phyloP scores from a whole-genome alignment of 129 eudicot species.

The Deinandra increscens region DNA sequence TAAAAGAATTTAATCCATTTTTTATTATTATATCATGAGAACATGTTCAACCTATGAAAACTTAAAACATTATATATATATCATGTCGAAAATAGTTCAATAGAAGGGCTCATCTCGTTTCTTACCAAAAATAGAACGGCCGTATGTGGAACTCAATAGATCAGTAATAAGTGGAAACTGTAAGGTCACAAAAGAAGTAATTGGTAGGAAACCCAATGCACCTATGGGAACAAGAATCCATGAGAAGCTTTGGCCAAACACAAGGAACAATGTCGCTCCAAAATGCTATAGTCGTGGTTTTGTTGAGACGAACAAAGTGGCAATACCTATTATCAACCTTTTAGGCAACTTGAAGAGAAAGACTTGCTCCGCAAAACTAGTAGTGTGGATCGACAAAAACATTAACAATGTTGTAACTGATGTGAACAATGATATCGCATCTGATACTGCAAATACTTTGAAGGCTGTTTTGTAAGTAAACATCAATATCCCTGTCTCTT shows the following conservation, averaged over 20 bases:
- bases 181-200: too few species aligned
- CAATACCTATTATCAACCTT: slow-evolving; percentile 14
- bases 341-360: slow-evolving; percentile 13
- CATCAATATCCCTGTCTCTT: not conserved
- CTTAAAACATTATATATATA: too few species aligned
- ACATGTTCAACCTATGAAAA: too few species aligned
- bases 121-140: too few species aligned
- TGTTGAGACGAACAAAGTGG: slow-evolving; percentile 17
- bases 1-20: too few species aligned
- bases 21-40: too few species aligned
- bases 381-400: slow-evolving; percentile 18
- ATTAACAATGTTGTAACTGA: slow-evolving; percentile 16
- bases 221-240: not conserved
- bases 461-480: not conserved
- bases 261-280: slow-evolving; percentile 15
- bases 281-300: slow-evolving; percentile 25
- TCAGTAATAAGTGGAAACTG: too few species aligned
- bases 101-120: too few species aligned
- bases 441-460: slow-evolving; percentile 6
- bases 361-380: slow-evolving; percentile 11
- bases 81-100: too few species aligned
- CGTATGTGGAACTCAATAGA: too few species aligned
- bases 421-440: slow-evolving; percentile 15
- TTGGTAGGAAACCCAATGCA: too few species aligned
- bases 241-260: slow-evolving; percentile 17